Base-by-base conservation (phyloP, 78 protist species). In the Mastigamoeba balamuthi region DNA sequence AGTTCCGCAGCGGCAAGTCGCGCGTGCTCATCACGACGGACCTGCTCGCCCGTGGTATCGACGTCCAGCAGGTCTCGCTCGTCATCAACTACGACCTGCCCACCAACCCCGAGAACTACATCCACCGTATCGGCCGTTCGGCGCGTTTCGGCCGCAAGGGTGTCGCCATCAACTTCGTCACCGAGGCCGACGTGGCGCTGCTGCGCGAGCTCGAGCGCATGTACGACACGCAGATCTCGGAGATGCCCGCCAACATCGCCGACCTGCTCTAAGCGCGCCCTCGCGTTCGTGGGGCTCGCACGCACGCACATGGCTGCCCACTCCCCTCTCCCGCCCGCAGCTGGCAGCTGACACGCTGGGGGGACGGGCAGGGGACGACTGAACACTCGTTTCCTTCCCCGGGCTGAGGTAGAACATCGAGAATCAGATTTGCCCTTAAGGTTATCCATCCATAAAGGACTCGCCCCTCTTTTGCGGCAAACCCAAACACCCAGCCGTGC, bases 11-110 rank as follows among this genome's bases (percentile, higher is more conserved):
- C 0, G 99, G 99, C 58, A 37, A 83, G 4, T 66, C 88, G 27
- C 98, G 99, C 48, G 97, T 98, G 36, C 92, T 98, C 83, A 96
- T 98, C 92, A 92, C 99, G 67, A 98, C 99, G 73, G 99, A 98
- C 79, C 77, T 98, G 27, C 84, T 93, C 28, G 98, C 99, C 39
- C 91, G 99, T 25, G 99, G 99, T 68, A 93, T 97, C 52, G 99
- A 97, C 79, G 98, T 97, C 63, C 95, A 91, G 84, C 98, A 94
- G 84, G 99, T 98, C 1, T 93, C 98, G 10, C 91, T 98, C 41
- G 99, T 96, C 48, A 92, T 98, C 82, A 94, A 95, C 96, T 98
- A 88, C 81, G 99, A 98, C 79, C 81, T 98, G n/a, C 99, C 99
- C 76, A 69, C 73, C 83, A 91, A 91, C 82, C 80, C 94, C n/a